phyloP scores from a whole-genome alignment of 805 yeast genomes.

The Yamadazyma phyllophila region DNA sequence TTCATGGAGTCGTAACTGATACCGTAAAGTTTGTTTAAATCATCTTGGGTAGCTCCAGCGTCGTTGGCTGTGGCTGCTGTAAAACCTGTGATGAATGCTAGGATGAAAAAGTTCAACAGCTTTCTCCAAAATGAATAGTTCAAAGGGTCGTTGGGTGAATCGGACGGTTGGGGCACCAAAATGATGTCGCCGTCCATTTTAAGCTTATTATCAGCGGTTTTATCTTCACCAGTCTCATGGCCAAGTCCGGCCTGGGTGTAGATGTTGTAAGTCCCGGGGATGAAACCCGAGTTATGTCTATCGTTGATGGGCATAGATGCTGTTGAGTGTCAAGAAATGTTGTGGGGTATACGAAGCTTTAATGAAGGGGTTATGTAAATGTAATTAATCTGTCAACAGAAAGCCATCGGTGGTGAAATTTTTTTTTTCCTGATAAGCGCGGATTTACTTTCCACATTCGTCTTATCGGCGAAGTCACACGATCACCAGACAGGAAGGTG shows the following conservation, averaged over 20 bases:
- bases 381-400: neutral
- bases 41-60: conserved; percentile 48
- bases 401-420: neutral
- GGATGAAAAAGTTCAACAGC: conserved; percentile 34
- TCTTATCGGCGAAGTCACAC: neutral
- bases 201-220: conserved; percentile 7
- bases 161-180: conserved; percentile 49
- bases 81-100: conserved; percentile 43
- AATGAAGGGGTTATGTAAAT: neutral
- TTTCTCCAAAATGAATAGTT: conserved; percentile 42
- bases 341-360: too few species aligned
- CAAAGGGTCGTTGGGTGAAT: conserved; percentile 48
- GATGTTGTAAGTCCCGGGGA: conserved; percentile 58
- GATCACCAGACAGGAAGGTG: too few species aligned
- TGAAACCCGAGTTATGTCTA: conserved; percentile 36
- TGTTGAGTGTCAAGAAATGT: neutral
- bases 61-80: conserved; percentile 52
- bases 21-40: conserved; percentile 40
- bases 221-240: conserved; percentile 7
- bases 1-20: conserved; percentile 47
- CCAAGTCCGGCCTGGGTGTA: conserved; percentile 22
- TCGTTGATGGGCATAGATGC: conserved; percentile 25
- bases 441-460: neutral
- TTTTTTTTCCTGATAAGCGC: neutral
- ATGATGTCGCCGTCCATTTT: conserved; percentile 32